Base-by-base conservation (phyloP, 1,139 yeast genomes). In the Sugiyamaella xylanicola region DNA sequence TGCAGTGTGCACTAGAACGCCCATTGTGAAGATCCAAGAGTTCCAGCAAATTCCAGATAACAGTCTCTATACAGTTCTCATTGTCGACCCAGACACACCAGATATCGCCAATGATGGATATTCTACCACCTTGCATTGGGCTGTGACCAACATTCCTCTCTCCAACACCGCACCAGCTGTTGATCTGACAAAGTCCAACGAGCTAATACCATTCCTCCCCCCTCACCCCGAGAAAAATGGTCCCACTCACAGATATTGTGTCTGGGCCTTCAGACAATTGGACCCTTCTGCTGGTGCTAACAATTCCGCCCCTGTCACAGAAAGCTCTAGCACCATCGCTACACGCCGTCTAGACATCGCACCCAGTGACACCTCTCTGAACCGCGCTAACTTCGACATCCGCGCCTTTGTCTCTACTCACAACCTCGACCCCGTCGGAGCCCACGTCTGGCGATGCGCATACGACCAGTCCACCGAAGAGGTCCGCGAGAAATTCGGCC, bases 51-150 rank as follows among this genome's bases (percentile, higher is more conserved):
- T 81, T 13, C 72, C 76, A 51, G 66, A 65, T 36, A 72, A 73
- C 4, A 75, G 80, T 54, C 74, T 83, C 55, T 93, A 90, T 73
- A 84, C 97, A 0, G 79, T 92, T 8, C 71, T 92, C 48, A 73
- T 93, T 56, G 95, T 93, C 19, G 93, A 93, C 70, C 97, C 98
- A 21, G 99, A 93, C 71, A 84, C 86, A 51, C 97, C 98, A 22
- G 91, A 92, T 66, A 69, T 89, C 56, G 76, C 72, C 43, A 77
- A 74, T 36, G 92, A 93, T 74, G 74, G 88, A 1, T 93, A 74
- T 75, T 77, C 77, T 56, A 88, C 96, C 7, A 80, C 84, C 3
- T 76, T 93, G 60, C 87, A 87, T 63, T 93, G 88, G 79, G 96
- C 92, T 0, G 77, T 93, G 59, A 73, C 82, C 56, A 87, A 93